phyloP scores from a whole-genome alignment of 2,329 filamentous ascomycete species.

The Dryadomyces quercivorus region DNA sequence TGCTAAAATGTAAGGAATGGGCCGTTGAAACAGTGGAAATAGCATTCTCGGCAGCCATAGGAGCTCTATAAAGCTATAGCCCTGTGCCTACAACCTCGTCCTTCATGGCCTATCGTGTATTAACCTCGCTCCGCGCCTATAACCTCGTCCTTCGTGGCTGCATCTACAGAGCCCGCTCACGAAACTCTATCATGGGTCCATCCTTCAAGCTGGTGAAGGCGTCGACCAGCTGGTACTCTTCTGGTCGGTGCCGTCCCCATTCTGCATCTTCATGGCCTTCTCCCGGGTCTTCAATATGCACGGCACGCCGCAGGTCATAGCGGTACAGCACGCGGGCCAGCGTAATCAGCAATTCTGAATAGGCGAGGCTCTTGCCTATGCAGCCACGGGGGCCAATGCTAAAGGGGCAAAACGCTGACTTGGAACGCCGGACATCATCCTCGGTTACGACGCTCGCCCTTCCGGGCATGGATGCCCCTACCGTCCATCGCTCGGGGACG shows the following conservation, averaged over 20 bases:
- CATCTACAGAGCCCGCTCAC: constrained; percentile 6
- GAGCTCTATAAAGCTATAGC: no score
- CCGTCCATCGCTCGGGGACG: constrained; percentile 54
- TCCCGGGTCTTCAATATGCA: constrained; percentile 35
- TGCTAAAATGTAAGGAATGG: no score
- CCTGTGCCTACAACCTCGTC: no score
- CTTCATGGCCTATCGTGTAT: no score
- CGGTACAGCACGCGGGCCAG: constrained; percentile 48
- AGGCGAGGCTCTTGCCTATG: constrained; percentile 59
- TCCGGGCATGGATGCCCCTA: constrained; percentile 23
- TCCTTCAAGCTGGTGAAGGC: constrained; percentile 64
- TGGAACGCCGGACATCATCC: constrained; percentile 40
- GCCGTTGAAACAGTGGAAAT: no score
- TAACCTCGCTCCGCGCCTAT: no score
- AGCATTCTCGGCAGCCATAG: no score
- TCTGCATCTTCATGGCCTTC: constrained; percentile 36
- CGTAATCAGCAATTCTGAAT: constrained; percentile 53
- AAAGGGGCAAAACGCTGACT: constrained; percentile 64
- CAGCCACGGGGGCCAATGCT: constrained; percentile 58
- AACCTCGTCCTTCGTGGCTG: no score
- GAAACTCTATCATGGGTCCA: constrained; percentile 56
- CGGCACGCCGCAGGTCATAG: constrained; percentile 45
- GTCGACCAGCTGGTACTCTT: constrained; percentile 59
- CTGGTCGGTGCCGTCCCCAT: constrained; percentile 40
- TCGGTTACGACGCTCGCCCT: constrained; percentile 25